phyloP scores from a whole-genome alignment of 2,329 filamentous ascomycete species.

The Colletotrichum melonis region DNA sequence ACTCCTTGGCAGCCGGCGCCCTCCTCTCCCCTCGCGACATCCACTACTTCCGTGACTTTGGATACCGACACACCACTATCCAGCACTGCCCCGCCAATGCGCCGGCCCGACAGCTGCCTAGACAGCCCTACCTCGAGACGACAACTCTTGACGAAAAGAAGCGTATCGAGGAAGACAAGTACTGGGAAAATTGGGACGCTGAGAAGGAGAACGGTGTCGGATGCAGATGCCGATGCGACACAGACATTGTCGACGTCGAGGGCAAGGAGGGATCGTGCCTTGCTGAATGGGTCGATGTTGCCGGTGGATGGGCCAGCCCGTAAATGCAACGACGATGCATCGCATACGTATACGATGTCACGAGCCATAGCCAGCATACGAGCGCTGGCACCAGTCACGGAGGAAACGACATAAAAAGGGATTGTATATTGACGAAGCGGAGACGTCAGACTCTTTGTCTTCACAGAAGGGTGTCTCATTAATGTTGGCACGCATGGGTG shows the following conservation, averaged over 20 bases:
- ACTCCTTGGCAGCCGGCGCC: slow-evolving; percentile 93
- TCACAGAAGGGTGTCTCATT: slow-evolving; percentile 25
- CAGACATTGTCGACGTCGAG: slow-evolving; percentile 96
- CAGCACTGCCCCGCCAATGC: slow-evolving; percentile 98
- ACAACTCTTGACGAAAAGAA: slow-evolving; percentile 86
- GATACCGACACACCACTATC: slow-evolving; percentile 98
- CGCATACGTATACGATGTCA: slow-evolving; percentile 28
- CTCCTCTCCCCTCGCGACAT: slow-evolving; percentile 86
- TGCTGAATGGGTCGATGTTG: slow-evolving; percentile 96
- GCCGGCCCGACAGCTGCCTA: slow-evolving; percentile 84
- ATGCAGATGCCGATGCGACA: slow-evolving; percentile 96
- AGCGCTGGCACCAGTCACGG: slow-evolving; percentile 20
- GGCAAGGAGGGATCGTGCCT: slow-evolving; percentile 97
- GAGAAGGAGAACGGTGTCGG: slow-evolving; percentile 96
- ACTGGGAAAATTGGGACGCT: slow-evolving; percentile 90
- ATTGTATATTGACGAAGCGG: slow-evolving; percentile 35
- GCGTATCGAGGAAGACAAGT: slow-evolving; percentile 91
- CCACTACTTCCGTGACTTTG: slow-evolving; percentile 99
- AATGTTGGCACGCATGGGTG: slow-evolving; percentile 24
- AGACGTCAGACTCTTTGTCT: slow-evolving; percentile 11
- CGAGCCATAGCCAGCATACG: slow-evolving; percentile 26
- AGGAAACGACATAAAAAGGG: slow-evolving; percentile 22
- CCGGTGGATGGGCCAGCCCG: slow-evolving; percentile 84
- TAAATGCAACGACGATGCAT: slow-evolving; percentile 39
- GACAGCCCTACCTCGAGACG: slow-evolving; percentile 83